Evolutionary conservation across 2,329 filamentous ascomycete genomes (phyloP).

Genomic region (Neonectria hederae): DNA sequence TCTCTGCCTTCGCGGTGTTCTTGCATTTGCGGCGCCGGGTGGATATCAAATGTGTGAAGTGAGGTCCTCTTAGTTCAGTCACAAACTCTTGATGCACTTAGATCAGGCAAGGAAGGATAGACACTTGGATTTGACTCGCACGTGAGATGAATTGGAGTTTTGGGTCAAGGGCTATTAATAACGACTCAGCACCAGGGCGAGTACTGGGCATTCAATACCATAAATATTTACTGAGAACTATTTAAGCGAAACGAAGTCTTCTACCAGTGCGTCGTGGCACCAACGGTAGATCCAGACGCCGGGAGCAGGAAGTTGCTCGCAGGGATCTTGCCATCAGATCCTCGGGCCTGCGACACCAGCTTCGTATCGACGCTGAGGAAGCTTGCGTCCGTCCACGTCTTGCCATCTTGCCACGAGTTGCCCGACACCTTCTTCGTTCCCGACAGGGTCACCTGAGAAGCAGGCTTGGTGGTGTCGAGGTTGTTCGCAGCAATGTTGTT

Average conservation of each 20-base stretch:
- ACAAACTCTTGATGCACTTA: too few relatives aligned
- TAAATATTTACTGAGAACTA: neutral
- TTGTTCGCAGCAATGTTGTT: constrained; percentile 49
- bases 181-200: too few relatives aligned
- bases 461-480: constrained; percentile 37
- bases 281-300: constrained; percentile 33
- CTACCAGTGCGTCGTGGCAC: constrained; percentile 29
- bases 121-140: too few relatives aligned
- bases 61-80: too few relatives aligned
- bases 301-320: constrained; percentile 54
- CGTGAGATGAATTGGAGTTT: neutral
- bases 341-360: constrained; percentile 48
- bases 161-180: too few relatives aligned
- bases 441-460: constrained; percentile 38
- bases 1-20: constrained; percentile 3
- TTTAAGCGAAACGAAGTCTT: neutral
- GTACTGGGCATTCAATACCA: neutral
- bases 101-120: too few relatives aligned
- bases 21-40: constrained; percentile 4
- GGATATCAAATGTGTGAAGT: constrained; percentile 11
- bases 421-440: constrained; percentile 44
- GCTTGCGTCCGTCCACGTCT: constrained; percentile 48
- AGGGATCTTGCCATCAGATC: constrained; percentile 49
- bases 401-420: constrained; percentile 53
- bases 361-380: constrained; percentile 50